phyloP scores from a whole-genome alignment of 2,329 filamentous ascomycete species.

The Cadophora malorum region DNA sequence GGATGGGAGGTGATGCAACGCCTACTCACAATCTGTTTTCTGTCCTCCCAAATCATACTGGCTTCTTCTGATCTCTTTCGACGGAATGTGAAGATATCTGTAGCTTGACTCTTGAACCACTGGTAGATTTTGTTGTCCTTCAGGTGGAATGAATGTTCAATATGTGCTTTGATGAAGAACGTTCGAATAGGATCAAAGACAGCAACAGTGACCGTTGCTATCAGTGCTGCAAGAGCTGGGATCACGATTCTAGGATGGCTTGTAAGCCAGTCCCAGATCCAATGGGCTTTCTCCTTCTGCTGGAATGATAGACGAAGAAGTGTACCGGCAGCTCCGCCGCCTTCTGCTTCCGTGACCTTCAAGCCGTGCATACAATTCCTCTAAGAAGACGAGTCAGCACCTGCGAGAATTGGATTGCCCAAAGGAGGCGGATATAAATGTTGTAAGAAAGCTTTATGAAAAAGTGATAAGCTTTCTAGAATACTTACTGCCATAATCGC shows the following conservation, averaged over 20 bases:
- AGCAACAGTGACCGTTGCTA: conserved; percentile 83
- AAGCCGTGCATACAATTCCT: conserved; percentile 81
- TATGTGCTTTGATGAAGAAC: conserved; percentile 88
- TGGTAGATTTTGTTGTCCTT: conserved; percentile 76
- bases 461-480: not conserved
- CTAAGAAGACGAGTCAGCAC: not conserved
- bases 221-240: conserved; percentile 77
- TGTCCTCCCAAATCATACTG: conserved; percentile 84
- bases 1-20: not conserved
- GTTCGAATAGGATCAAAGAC: conserved; percentile 95
- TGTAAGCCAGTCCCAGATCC: conserved; percentile 86
- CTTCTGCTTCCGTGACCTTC: conserved; percentile 69
- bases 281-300: conserved; percentile 75
- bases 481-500: conserved; percentile 39
- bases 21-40: conserved; percentile 71
- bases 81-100: conserved; percentile 67
- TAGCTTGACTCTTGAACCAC: conserved; percentile 80
- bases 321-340: conserved; percentile 79
- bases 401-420: not conserved
- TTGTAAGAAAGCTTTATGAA: not conserved
- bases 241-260: conserved; percentile 89
- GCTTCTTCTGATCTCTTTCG: conserved; percentile 66
- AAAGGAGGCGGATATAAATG: not conserved
- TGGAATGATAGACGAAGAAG: conserved; percentile 84
- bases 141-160: conserved; percentile 78